Evolutionary conservation across 2,329 filamentous ascomycete species (phyloP), one percentile per base, ranked within the genome.

Genomic region (Cytospora leucostoma): DNA sequence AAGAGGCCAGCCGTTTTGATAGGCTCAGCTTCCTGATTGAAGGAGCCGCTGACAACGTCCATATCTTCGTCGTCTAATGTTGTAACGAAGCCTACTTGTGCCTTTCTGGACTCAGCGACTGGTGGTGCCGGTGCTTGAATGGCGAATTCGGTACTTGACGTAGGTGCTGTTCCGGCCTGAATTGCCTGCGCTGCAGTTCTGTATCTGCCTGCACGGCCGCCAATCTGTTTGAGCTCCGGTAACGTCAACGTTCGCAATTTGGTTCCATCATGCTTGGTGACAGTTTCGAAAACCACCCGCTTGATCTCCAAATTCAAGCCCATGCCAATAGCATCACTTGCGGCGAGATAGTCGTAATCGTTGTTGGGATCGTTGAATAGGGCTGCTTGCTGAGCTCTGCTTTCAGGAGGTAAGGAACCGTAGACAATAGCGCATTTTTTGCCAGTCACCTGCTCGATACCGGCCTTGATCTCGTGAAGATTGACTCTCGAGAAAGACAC

Each of bases 281-380:
- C 83, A 0, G 88, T 82, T 71, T 97, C 92, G 68, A 99, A 95
- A 60, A 99, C 85, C 65, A 99, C 85, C 33, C 96, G 90, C 73
- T 93, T 95, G 73, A 97, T 92, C 76, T 88, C 93, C 74, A 99
- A 77, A 71, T 99, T 99, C 27, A 99, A 79, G 1, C 96, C 95
- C 94, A 99, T 98, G 44, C 95, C 95, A 66, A 99, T 94, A 54
- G 95, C 95, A 76, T 97, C 93, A 70, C 92, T 97, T 10, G 96
- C 95, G 33, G 95, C 93, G 7, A 99, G 81, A 69, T 88, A 96
- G 73, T 99, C 95, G 73, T 97, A 99, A 65, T 97, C 93, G 73
- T 96, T 99, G 72, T 96, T 77, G 0, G 93, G 93, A 67, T 98
- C 91, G 72, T 99, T 99, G 81, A 99, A 99, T 0, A 98, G 81